These are phyloP conservation scores for Verticillium tricorpus DNA, from an alignment of 2,329 filamentous ascomycete genomes.

Conservation along the genomic window DNA sequence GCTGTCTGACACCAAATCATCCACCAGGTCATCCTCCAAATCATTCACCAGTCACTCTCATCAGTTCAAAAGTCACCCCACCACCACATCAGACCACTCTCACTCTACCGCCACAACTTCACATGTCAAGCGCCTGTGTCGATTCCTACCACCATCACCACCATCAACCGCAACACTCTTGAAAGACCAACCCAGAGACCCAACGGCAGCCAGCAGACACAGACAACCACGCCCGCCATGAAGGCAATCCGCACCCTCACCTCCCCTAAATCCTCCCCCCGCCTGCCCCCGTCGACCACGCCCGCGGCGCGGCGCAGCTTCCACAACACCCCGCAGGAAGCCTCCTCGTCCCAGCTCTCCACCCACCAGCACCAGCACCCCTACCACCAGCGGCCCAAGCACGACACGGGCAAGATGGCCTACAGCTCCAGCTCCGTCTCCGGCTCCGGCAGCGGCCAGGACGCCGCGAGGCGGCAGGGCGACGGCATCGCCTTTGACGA, in stretches of 20 bases:
- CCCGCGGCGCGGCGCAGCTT: not conserved
- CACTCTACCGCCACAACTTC: too few relatives aligned
- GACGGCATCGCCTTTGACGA: constrained; percentile 1
- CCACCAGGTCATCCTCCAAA: too few relatives aligned
- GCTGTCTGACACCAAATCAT: too few relatives aligned
- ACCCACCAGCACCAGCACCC: not conserved
- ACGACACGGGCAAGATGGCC: constrained; percentile 1
- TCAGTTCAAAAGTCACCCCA: too few relatives aligned
- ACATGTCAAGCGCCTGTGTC: too few relatives aligned
- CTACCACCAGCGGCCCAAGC: not conserved
- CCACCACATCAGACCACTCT: not conserved
- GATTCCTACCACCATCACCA: too few relatives aligned
- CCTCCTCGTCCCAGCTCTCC: not conserved
- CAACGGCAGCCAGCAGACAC: not conserved
- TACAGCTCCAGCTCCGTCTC: not conserved
- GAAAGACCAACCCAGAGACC: not conserved
- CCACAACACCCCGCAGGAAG: constrained; percentile 1
- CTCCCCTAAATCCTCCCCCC: not conserved
- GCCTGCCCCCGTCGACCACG: not conserved
- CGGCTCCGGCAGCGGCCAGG: not conserved
- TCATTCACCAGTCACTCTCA: too few relatives aligned
- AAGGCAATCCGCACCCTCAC: not conserved
- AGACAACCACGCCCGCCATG: not conserved
- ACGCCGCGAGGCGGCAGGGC: not conserved
- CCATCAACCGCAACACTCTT: too few relatives aligned